Conservation (phyloP, 176 grass and related monocot species). For the Oryza brachyantha region DNA sequence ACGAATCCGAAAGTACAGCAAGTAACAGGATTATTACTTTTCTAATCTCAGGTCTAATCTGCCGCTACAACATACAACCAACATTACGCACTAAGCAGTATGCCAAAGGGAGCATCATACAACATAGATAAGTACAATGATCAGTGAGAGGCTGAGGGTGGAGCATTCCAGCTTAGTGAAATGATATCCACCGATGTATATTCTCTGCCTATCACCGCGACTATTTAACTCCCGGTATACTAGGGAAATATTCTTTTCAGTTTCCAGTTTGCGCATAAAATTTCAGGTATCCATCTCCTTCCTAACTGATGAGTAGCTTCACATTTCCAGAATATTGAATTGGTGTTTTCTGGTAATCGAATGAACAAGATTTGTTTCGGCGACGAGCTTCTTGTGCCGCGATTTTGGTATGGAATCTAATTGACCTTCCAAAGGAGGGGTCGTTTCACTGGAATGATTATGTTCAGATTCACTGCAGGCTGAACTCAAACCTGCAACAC, state of each 20-base stretch:
- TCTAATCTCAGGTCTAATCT: conserved; percentile 24
- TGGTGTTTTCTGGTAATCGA: conserved; percentile 15
- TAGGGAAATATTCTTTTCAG: neutral
- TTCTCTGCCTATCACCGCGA: neutral
- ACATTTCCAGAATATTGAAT: conserved; percentile 6
- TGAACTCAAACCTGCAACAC: conserved; percentile 59
- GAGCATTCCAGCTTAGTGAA: neutral
- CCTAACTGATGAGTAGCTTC: neutral
- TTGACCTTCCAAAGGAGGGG: neutral
- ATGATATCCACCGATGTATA: neutral
- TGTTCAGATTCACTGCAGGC: neutral
- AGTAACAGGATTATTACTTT: neutral
- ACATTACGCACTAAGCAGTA: neutral
- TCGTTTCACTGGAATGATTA: neutral
- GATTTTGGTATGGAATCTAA: neutral
- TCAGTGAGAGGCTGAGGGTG: neutral
- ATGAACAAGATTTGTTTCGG: conserved; percentile 10
- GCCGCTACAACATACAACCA: conserved; percentile 17
- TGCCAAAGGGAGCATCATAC: neutral
- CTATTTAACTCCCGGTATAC: conserved; percentile 5
- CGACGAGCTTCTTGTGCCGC: conserved; percentile 3
- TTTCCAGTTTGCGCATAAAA: neutral
- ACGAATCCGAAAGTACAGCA: neutral
- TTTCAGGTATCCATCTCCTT: neutral
- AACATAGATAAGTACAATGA: neutral